Evolutionary conservation across 495 filamentous ascomycete genomes (phyloP).

Genomic region (Penicillium waksmanii): DNA sequence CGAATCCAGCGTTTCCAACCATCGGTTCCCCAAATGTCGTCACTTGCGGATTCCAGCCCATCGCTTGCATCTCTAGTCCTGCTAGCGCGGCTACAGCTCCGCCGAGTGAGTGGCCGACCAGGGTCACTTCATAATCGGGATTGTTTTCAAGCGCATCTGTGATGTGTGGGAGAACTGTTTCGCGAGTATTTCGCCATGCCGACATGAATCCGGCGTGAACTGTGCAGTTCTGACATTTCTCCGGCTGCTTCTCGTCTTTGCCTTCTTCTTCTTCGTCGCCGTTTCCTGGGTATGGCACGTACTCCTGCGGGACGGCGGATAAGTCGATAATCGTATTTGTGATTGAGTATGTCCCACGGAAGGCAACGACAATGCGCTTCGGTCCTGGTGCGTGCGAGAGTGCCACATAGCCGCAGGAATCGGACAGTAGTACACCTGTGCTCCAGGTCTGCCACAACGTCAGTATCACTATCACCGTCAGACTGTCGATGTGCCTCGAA

Average conservation of each 20-base stretch:
- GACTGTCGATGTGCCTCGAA: neutral
- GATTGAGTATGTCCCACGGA: constrained; percentile 92
- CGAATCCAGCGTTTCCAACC: constrained; percentile 76
- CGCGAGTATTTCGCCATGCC: constrained; percentile 76
- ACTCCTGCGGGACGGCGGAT: constrained; percentile 84
- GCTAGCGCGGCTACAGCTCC: constrained; percentile 91
- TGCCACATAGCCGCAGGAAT: constrained; percentile 93
- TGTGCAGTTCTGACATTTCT: constrained; percentile 75
- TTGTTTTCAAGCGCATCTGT: constrained; percentile 55
- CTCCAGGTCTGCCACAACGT: constrained; percentile 70
- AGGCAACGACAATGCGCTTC: constrained; percentile 81
- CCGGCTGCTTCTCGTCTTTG: neutral
- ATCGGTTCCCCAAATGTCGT: constrained; percentile 95
- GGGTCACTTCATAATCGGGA: constrained; percentile 70
- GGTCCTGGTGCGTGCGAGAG: constrained; percentile 68
- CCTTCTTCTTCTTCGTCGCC: constrained; percentile 35
- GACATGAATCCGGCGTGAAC: constrained; percentile 89
- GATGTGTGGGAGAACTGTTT: constrained; percentile 64
- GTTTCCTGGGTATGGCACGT: constrained; percentile 74
- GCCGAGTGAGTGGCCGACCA: constrained; percentile 91
- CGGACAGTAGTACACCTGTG: constrained; percentile 82
- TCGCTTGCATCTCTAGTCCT: constrained; percentile 70
- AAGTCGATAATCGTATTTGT: constrained; percentile 89
- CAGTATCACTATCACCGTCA: neutral
- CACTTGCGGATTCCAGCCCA: constrained; percentile 71